Base-by-base conservation (phyloP, 192 early-diverging fungal species). In the Backusella australiensis region DNA sequence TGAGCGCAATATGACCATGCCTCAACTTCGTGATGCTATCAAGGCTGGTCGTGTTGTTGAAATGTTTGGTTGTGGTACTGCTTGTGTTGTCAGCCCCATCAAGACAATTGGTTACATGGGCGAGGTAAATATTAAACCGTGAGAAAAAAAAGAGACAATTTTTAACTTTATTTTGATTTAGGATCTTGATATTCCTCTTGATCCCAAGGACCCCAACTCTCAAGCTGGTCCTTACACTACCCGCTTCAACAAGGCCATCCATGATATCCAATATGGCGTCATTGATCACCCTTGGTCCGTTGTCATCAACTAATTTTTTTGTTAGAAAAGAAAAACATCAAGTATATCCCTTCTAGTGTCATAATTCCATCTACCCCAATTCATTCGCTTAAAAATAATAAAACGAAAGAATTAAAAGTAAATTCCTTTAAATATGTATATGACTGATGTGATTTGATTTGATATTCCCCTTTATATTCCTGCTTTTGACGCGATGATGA, bases 31-130 rank as follows among this genome's bases (percentile, higher is more conserved):
- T 39, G 83, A 93, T 74, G 95, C 95, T 36, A 77, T 90, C 72
- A 86, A 94, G 72, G 89, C 95, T 78, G 90, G 90, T 26, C 91
- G 96, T 38, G 85, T 98, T 72, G 82, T 93, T 41, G 96, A 98
- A 78, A 91, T 97, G 91, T 98, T 98, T 87, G 96, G 96, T 73
- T 88, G 95, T 19, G 97, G 97, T 63, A 98, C 97, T 65, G 97
- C 97, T 38, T 95, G 94, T 82, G 96, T 98, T 79, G 96, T 98
- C 26, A 89, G 86, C 73, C 97, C 97, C 14, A 95, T 98, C 86
- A 96, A 93, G 89, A 85, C 80, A 67, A 94, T 98, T 80, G 80
- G 84, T 74, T 97, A 93, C 83, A 80, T 94, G 56, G 93, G 90
- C 70, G 77, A 84, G 69, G 53, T 59, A 59, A 49, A 1, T 3